Evolutionary conservation across 116 monocot genomes (phyloP), one percentile per base, ranked within the genome.

Genomic region (Zostera marina): DNA sequence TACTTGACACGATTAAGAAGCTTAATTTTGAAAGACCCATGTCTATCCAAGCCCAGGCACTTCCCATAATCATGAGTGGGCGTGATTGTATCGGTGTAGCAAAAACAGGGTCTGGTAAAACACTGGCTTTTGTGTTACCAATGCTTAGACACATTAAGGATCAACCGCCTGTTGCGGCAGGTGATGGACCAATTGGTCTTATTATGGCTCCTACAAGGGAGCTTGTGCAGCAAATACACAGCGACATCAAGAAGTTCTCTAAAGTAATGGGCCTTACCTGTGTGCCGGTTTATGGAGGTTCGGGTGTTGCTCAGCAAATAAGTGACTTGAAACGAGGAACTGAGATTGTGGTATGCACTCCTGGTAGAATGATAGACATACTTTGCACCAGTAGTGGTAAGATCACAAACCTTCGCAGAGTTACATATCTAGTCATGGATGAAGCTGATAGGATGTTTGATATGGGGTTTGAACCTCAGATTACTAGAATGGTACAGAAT

Each of bases 371-470:
- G 94, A 94, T 94, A 47, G 88, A 88, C 64, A 94, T 94, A 13
- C 77, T 94, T 14, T 94, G 88, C 42, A 94, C 88, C 2, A 88
- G 94, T 58, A 61, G 70, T 38, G 94, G 94, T 11, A 94, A 94
- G 73, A 94, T 94, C 22, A 79, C 79, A 26, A 88, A 94, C 70
- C 82, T 94, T 52, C 72, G 94, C 16, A 84, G 84, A 51, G 88
- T 94, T 52, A 88, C 94, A 10, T 94, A 79, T 60, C 66, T 94
- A 42, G 94, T 94, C 20, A 88, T 94, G 94, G 94, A 94, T 53
- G 94, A 94, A 73, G 94, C 94, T 54, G 94, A 94, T 73, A 58
- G 94, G 63, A 94, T 94, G 94, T 94, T 88, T 72, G 94, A 88
- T 61, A 94, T 94, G 94, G 94, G 94, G 7, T 94, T 94, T 59